These are phyloP conservation scores for Henckelia pumila DNA, from an alignment of 257 asterid species.

Conservation along the genomic window DNA sequence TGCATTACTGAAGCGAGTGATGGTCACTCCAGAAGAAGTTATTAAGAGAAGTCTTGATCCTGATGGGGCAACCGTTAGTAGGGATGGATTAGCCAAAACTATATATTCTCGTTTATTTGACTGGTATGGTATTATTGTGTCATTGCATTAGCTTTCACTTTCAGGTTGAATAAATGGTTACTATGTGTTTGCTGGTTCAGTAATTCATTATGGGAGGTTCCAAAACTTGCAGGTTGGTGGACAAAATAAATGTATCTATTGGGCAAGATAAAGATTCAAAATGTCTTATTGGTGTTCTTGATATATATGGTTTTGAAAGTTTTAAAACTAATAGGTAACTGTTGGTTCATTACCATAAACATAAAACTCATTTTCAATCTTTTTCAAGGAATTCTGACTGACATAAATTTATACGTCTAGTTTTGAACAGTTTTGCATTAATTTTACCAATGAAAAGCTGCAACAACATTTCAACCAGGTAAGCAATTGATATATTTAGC, in stretches of 20 bases:
- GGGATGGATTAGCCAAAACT: conserved; percentile 95
- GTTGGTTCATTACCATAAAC: conserved; percentile 20
- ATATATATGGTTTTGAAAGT: conserved; percentile 97
- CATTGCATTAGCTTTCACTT: conserved; percentile 17
- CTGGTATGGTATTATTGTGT: conserved; percentile 48
- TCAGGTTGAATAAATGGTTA: conserved; percentile 5
- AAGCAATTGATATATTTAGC: conserved; percentile 25
- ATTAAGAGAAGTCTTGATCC: conserved; percentile 99
- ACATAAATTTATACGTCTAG: conserved; percentile 38
- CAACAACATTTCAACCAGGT: conserved; percentile 99
- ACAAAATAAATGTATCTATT: conserved; percentile 79
- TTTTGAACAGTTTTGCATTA: conserved; percentile 96
- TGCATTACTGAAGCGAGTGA: conserved; percentile 88
- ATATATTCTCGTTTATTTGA: conserved; percentile 89
- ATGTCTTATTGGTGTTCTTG: conserved; percentile 91
- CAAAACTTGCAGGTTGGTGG: conserved; percentile 75
- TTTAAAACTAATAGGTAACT: conserved; percentile 81
- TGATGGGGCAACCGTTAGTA: conserved; percentile 69
- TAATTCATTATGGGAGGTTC: conserved; percentile 22
- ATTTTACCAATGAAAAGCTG: conserved; percentile 94
- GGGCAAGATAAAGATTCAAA: conserved; percentile 90
- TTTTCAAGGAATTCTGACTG: conserved; percentile 24
- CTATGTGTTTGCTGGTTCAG: conserved; percentile 21
- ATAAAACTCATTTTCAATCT: conserved; percentile 7
- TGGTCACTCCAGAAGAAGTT: conserved; percentile 99